phyloP scores from a whole-genome alignment of 2,329 filamentous ascomycete genomes.

The Colletotrichum sojae region DNA sequence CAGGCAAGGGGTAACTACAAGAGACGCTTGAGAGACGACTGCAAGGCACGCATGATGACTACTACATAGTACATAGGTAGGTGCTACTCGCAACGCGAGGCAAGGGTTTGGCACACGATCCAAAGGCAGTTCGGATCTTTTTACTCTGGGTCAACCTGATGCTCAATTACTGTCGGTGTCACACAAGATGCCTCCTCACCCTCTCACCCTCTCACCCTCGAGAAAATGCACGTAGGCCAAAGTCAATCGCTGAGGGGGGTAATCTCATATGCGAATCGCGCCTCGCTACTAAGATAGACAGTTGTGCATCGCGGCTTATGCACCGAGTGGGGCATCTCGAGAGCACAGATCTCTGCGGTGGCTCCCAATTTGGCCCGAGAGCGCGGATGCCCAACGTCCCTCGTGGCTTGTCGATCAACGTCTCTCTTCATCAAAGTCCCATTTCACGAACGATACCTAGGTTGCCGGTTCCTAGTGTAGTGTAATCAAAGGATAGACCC shows the following conservation, averaged over 20 bases:
- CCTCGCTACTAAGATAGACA: neutral
- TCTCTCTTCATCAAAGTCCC: constrained; percentile 30
- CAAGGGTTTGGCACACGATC: too few species aligned
- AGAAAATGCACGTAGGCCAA: too few species aligned
- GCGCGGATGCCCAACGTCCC: constrained; percentile 27
- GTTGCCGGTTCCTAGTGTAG: constrained; percentile 9
- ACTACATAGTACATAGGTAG: too few species aligned
- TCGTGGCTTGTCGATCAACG: constrained; percentile 34
- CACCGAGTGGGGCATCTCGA: neutral
- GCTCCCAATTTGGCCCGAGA: constrained; percentile 15
- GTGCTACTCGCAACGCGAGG: too few species aligned
- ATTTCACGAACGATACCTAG: constrained; percentile 14
- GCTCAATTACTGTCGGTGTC: too few species aligned
- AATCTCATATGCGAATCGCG: neutral
- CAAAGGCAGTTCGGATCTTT: too few species aligned
- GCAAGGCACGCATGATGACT: too few species aligned
- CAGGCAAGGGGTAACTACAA: too few species aligned
- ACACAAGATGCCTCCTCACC: too few species aligned
- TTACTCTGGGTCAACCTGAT: too few species aligned
- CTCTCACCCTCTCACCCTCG: too few species aligned
- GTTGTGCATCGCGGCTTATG: constrained; percentile 19
- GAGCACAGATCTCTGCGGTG: constrained; percentile 4
- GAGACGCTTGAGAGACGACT: too few species aligned
- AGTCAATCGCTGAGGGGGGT: neutral
- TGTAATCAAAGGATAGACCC: constrained; percentile 32